These are phyloP conservation scores for Hsuehochloa calcarea DNA, from an alignment of 176 grass and related monocot genomes.

Conservation along the genomic window DNA sequence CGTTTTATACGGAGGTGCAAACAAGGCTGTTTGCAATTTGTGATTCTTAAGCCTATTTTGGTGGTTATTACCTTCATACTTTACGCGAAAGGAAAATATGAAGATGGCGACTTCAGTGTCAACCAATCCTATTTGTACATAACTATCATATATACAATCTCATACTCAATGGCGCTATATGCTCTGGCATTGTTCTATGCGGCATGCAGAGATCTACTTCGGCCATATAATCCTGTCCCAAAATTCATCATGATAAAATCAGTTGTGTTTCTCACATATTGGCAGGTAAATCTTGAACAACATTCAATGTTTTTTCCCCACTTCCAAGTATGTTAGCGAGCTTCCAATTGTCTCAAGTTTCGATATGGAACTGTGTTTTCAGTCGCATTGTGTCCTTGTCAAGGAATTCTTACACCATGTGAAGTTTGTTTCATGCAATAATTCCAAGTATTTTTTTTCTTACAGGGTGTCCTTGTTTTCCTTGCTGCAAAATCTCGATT, in stretches of 20 bases:
- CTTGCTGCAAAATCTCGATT: conserved; percentile 89
- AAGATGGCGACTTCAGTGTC: conserved; percentile 93
- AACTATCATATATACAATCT: conserved; percentile 93
- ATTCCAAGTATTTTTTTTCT: conserved; percentile 7
- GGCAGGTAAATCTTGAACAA: conserved; percentile 66
- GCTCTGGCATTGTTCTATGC: conserved; percentile 89
- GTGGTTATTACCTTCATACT: conserved; percentile 97
- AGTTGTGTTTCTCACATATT: conserved; percentile 98
- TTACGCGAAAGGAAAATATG: conserved; percentile 89
- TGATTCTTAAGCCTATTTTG: conserved; percentile 97
- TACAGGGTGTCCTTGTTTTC: conserved; percentile 95
- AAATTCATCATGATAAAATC: conserved; percentile 99
- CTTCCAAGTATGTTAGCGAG: background rate
- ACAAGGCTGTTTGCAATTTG: conserved; percentile 96
- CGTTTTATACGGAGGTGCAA: conserved; percentile 98
- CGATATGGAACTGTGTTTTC: background rate
- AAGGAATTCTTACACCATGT: background rate
- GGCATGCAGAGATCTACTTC: conserved; percentile 87
- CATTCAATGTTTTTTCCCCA: background rate
- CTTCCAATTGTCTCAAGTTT: background rate
- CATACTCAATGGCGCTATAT: conserved; percentile 91
- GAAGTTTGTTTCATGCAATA: background rate
- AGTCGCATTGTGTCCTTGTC: background rate
- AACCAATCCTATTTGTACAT: conserved; percentile 96
- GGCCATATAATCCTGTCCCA: conserved; percentile 88